Conservation (phyloP, 208 protist species). For the Acanthamoeba culbertsoni region DNA sequence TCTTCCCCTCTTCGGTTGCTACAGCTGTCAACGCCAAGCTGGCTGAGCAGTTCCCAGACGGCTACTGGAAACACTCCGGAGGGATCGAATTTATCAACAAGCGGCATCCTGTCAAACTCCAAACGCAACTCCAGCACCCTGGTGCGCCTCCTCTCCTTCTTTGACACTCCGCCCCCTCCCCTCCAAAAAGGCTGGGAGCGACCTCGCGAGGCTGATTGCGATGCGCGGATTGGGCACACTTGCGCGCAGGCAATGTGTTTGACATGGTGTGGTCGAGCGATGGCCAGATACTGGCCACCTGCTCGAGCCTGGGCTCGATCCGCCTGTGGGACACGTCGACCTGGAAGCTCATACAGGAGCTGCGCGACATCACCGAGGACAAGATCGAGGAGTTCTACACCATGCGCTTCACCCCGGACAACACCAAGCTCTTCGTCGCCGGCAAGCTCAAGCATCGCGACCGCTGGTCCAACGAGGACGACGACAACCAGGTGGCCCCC, state of each 20-base stretch:
- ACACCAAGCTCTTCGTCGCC: conserved; percentile 22
- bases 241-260: background rate
- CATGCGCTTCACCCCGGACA: conserved; percentile 46
- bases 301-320: background rate
- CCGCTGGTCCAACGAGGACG: conserved; percentile 23
- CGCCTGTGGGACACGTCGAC: conserved; percentile 29
- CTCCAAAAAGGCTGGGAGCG: background rate
- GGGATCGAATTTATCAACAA: conserved; percentile 50
- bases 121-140: conserved; percentile 38
- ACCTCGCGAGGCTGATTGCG: background rate
- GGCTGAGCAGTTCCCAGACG: background rate
- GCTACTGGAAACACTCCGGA: background rate
- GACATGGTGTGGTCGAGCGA: conserved; percentile 56
- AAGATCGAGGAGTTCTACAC: conserved; percentile 59
- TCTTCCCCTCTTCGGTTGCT: background rate
- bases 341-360: conserved; percentile 54
- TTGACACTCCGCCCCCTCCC: too few relatives aligned
- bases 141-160: too few relatives aligned
- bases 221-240: too few relatives aligned
- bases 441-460: conserved; percentile 56
- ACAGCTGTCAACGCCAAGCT: background rate
- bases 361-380: conserved; percentile 1
- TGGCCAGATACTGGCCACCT: conserved; percentile 27
- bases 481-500: conserved; percentile 54
- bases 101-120: conserved; percentile 25